Conservation (phyloP, 1,284 basidiomycete species). For the Leccinum angustisporum region DNA sequence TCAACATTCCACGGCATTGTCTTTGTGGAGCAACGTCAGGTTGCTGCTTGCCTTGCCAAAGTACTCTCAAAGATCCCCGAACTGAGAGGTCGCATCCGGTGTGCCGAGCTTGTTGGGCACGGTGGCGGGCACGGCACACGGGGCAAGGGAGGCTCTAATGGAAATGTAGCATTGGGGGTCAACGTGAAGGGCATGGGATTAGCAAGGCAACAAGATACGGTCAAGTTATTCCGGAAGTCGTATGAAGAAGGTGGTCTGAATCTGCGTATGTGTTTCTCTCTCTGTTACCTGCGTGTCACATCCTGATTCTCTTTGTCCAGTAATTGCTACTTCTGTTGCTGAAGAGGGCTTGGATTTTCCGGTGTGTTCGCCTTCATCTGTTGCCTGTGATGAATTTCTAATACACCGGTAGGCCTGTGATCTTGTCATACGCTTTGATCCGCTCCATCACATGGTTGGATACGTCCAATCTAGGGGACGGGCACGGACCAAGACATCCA, state of each 20-base stretch:
- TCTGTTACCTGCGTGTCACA: neutral
- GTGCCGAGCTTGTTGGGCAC: constrained; percentile 71
- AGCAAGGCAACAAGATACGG: constrained; percentile 55
- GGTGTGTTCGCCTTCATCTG: constrained; percentile 37
- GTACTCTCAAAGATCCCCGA: constrained; percentile 60
- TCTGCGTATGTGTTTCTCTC: constrained; percentile 56
- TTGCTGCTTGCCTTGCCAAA: constrained; percentile 67
- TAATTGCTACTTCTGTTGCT: constrained; percentile 82
- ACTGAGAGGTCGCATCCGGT: constrained; percentile 55
- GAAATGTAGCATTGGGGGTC: neutral
- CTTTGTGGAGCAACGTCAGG: constrained; percentile 81
- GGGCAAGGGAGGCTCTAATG: constrained; percentile 21
- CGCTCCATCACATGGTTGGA: constrained; percentile 74
- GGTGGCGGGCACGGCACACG: constrained; percentile 40
- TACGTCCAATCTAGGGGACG: constrained; percentile 71
- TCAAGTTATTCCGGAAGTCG: constrained; percentile 59
- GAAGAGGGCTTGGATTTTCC: constrained; percentile 89
- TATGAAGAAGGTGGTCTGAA: constrained; percentile 70
- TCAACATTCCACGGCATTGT: constrained; percentile 74
- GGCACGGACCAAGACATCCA: constrained; percentile 72
- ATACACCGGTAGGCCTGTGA: constrained; percentile 62
- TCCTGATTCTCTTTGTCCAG: constrained; percentile 36
- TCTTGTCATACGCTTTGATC: constrained; percentile 80
- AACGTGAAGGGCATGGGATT: constrained; percentile 38
- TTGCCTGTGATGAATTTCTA: neutral